These are phyloP conservation scores for Coemansia sp. DNA, from an alignment of 192 early-diverging fungal species.

Conservation along the genomic window DNA sequence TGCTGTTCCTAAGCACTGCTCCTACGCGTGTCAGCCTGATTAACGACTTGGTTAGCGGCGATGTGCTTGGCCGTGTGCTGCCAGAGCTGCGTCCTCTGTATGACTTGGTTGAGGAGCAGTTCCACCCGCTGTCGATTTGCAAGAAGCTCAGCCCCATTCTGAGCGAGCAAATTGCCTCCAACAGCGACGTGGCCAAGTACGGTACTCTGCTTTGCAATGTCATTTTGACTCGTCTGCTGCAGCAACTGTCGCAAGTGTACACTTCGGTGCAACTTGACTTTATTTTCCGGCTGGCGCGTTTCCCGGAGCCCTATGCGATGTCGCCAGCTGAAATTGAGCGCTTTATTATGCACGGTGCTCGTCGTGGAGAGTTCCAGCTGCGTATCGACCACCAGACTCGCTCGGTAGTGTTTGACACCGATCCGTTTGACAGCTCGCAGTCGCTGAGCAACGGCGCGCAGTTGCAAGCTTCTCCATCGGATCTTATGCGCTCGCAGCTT, in stretches of 20 bases:
- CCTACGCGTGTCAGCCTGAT: conserved; percentile 89
- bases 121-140: conserved; percentile 98
- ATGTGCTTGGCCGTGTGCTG: conserved; percentile 78
- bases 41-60: conserved; percentile 85
- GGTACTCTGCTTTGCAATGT: conserved; percentile 93
- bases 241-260: conserved; percentile 98
- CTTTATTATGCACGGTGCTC: conserved; percentile 97
- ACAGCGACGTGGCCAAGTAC: conserved; percentile 82
- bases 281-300: conserved; percentile 82
- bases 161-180: conserved; percentile 59
- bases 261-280: conserved; percentile 94
- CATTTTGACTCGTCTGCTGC: conserved; percentile 93
- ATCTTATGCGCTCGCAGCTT: conserved; percentile 91
- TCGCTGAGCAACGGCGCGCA: conserved; percentile 77
- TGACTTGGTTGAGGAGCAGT: conserved; percentile 95
- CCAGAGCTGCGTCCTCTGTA: conserved; percentile 91
- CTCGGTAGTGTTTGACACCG: conserved; percentile 89
- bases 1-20: conserved; percentile 78
- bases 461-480: conserved; percentile 80
- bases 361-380: conserved; percentile 93
- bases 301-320: conserved; percentile 83
- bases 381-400: conserved; percentile 91
- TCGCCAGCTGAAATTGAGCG: conserved; percentile 89
- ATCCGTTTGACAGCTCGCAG: conserved; percentile 78
- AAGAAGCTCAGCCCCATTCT: conserved; percentile 93